These are phyloP conservation scores for Wickerhamomyces chaumierensis DNA, from an alignment of 805 yeast genomes.

Conservation along the genomic window DNA sequence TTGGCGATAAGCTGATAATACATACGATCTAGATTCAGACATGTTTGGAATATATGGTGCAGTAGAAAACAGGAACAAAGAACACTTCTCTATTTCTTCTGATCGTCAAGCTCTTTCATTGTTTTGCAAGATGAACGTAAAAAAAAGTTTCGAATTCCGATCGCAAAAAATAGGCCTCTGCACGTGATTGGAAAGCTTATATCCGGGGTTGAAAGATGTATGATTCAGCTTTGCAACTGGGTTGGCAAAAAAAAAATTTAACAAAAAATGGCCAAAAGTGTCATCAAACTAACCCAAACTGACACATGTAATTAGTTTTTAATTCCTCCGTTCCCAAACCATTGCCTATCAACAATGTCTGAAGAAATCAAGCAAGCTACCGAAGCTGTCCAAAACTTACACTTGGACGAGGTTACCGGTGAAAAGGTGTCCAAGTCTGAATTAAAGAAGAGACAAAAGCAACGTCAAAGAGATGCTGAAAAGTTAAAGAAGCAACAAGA, in stretches of 20 bases:
- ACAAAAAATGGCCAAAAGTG: neutral
- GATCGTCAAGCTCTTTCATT: too few relatives aligned
- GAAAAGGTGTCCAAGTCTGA: conserved; percentile 95
- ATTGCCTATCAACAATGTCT: conserved; percentile 3
- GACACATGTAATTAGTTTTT: neutral
- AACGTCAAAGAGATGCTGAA: conserved; percentile 76
- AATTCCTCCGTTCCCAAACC: neutral
- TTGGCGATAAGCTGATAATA: neutral
- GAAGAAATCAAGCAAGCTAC: conserved; percentile 35
- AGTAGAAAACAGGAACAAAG: too few relatives aligned
- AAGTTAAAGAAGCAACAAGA: conserved; percentile 80
- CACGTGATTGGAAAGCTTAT: too few relatives aligned
- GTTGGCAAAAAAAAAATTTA: too few relatives aligned
- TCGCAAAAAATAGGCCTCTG: neutral
- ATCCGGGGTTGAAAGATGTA: too few relatives aligned
- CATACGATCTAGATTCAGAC: conserved; percentile 5
- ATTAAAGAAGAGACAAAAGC: conserved; percentile 90
- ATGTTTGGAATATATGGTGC: neutral
- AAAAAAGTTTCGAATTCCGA: neutral
- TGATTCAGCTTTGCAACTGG: too few relatives aligned
- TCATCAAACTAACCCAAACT: neutral
- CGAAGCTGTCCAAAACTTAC: conserved; percentile 66
- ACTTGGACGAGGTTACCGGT: conserved; percentile 89
- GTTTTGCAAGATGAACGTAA: too few relatives aligned
- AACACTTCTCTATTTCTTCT: too few relatives aligned